Base-by-base conservation (phyloP, 805 yeast genomes). In the Suhomyces emberorum region DNA sequence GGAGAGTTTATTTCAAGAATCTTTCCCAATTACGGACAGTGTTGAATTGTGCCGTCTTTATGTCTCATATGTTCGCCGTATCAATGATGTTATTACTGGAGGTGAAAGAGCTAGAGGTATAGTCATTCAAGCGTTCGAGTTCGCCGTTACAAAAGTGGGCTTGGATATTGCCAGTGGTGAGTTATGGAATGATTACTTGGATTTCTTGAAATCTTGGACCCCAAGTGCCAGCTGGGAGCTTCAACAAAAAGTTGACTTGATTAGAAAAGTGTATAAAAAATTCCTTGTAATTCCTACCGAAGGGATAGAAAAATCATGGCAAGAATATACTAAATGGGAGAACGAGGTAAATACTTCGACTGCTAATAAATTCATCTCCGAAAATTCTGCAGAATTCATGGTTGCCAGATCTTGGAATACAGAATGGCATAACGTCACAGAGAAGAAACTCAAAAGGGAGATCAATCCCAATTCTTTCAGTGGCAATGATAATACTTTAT, bases 111-210 rank as follows among this genome's bases (percentile, higher is more conserved):
- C 93, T 0, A 67, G 93, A 44, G 73, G 80, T 8, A 73, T 76
- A 1, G 84, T 89, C 10, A 69, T 82, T 12, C 83, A 80, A 53
- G 95, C 96, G 0, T 91, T 81, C 55, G 95, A 88, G 42, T 77
- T 84, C 54, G 95, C 95, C 1, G 65, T 85, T 14, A 78, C 73
- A 19, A 76, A 79, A 41, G 86, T 89, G 34, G 96, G 96, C 0
- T 61, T 77, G 21, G 98, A 93, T 55, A 74, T 83, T 4, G 69
- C 74, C 23, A 75, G 89, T 14, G 81, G 83, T 21, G 67, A 68
- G 2, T 61, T 93, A 28, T 91, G 96, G 96, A 69, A 72, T 32
- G 93, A 85, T 48, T 93, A 87, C 54, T 55, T 93, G n/a, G 80
- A 74, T 7, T 88, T 88, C 51, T 70, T 88, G 43, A 81, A 79